These are phyloP conservation scores for Podaxis carcinomalis DNA, from an alignment of 768 basidiomycete genomes.

Conservation along the genomic window DNA sequence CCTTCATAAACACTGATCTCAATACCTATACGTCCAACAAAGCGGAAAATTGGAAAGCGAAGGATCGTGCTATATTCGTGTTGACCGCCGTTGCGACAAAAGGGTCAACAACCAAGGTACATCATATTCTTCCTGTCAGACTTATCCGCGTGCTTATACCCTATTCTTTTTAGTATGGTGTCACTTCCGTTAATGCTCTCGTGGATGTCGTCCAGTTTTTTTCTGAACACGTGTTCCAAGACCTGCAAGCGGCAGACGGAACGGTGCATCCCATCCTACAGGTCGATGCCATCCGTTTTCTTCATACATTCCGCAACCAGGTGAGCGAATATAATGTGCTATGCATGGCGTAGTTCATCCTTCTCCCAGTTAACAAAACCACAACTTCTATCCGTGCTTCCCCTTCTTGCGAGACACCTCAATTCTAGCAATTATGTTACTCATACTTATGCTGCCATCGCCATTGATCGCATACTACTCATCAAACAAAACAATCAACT, in stretches of 20 bases:
- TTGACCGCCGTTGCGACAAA: conserved; percentile 91
- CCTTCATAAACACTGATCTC: conserved; percentile 79
- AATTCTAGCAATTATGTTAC: conserved; percentile 84
- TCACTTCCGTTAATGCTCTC: conserved; percentile 87
- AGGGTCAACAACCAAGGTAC: conserved; percentile 79
- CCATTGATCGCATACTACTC: conserved; percentile 92
- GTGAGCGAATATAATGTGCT: conserved; percentile 32
- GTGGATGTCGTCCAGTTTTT: conserved; percentile 97
- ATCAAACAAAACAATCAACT: conserved; percentile 78
- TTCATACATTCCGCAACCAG: conserved; percentile 95
- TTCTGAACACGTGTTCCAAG: conserved; percentile 84
- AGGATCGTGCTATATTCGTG: conserved; percentile 91
- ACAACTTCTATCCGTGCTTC: conserved; percentile 88
- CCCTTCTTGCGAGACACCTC: conserved; percentile 80
- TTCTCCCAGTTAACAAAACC: conserved; percentile 76
- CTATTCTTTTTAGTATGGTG: conserved; percentile 63
- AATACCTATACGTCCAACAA: conserved; percentile 61
- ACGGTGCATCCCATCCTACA: conserved; percentile 86
- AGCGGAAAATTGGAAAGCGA: conserved; percentile 75
- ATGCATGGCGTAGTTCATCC: background rate
- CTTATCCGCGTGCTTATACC: conserved; percentile 3
- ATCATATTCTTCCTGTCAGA: conserved; percentile 15
- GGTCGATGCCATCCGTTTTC: conserved; percentile 93
- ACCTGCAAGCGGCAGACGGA: conserved; percentile 67
- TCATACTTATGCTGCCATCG: conserved; percentile 95